Evolutionary conservation across 2,329 filamentous ascomycete genomes (phyloP).

Genomic region (Curvularia sp.): DNA sequence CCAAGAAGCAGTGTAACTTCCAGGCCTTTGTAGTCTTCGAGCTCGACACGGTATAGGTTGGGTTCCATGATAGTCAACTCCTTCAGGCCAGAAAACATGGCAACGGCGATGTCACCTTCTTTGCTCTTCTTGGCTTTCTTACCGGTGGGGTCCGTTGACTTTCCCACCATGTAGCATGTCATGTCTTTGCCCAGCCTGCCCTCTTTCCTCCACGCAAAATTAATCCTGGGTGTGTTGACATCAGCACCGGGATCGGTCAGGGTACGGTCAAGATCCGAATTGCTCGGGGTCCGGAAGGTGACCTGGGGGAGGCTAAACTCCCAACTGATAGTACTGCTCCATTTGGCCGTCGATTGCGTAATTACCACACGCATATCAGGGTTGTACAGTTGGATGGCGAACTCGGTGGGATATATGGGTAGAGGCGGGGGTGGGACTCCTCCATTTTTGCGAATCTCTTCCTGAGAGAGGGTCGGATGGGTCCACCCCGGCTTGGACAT

Average conservation of each 20-base stretch:
- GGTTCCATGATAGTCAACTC: slow-evolving; percentile 92
- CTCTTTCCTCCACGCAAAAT: slow-evolving; percentile 90
- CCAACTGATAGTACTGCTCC: slow-evolving; percentile 82
- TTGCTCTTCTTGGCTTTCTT: slow-evolving; percentile 73
- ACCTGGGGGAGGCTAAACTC: slow-evolving; percentile 91
- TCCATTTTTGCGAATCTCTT: slow-evolving; percentile 75
- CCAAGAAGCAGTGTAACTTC: slow-evolving; percentile 77
- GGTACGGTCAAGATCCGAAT: slow-evolving; percentile 78
- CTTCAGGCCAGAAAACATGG: slow-evolving; percentile 74
- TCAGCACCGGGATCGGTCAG: slow-evolving; percentile 65
- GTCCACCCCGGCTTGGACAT: slow-evolving; percentile 85
- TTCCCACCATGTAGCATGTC: slow-evolving; percentile 85
- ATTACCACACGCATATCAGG: slow-evolving; percentile 83
- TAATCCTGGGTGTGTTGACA: slow-evolving; percentile 70
- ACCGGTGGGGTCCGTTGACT: slow-evolving; percentile 68
- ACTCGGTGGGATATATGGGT: slow-evolving; percentile 77
- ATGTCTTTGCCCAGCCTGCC: slow-evolving; percentile 85
- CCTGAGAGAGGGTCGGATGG: slow-evolving; percentile 79
- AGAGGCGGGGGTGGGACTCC: slow-evolving; percentile 70
- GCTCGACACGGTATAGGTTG: slow-evolving; percentile 86
- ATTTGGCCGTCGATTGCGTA: slow-evolving; percentile 74
- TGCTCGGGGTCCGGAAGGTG: slow-evolving; percentile 81
- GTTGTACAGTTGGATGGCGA: slow-evolving; percentile 90
- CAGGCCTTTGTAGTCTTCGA: slow-evolving; percentile 92
- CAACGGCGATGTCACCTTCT: slow-evolving; percentile 95